These are phyloP conservation scores for Clonostachys solani DNA, from an alignment of 2,329 filamentous ascomycete genomes.

Conservation along the genomic window DNA sequence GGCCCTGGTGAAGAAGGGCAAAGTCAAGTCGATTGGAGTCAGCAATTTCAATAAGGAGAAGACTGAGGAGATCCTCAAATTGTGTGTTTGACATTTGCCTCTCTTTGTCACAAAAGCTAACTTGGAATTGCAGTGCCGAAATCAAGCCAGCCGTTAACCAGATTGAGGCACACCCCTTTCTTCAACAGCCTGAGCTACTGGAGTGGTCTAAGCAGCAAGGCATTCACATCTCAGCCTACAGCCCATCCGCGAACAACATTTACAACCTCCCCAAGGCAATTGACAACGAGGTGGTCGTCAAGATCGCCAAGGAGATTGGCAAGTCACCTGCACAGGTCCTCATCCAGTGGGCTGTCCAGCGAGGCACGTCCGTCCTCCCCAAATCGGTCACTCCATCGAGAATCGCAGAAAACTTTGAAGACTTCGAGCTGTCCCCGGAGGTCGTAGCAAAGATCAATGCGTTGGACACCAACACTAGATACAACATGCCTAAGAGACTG, in stretches of 20 bases:
- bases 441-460: constrained; percentile 28
- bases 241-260: constrained; percentile 57
- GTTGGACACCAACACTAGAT: constrained; percentile 30
- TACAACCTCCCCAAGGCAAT: constrained; percentile 25
- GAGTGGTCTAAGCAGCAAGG: constrained; percentile 46
- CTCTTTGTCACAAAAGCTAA: neutral
- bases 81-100: constrained; percentile 23
- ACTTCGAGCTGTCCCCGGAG: constrained; percentile 26
- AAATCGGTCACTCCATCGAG: constrained; percentile 65
- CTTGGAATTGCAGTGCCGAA: constrained; percentile 21
- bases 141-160: constrained; percentile 48
- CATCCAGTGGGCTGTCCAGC: constrained; percentile 56
- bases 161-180: constrained; percentile 42
- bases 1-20: constrained; percentile 46
- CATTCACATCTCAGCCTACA: constrained; percentile 50
- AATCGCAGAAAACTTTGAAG: constrained; percentile 60
- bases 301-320: constrained; percentile 45
- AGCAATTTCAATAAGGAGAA: constrained; percentile 52
- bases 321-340: constrained; percentile 49
- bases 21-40: constrained; percentile 53
- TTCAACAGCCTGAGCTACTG: constrained; percentile 43
- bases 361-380: constrained; percentile 64
- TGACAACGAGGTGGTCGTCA: constrained; percentile 43
- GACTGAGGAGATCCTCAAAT: constrained; percentile 42
- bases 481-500: constrained; percentile 35